Base-by-base conservation (phyloP, 371 early-diverging fungal species). In the Basidiobolus meristosporus region DNA sequence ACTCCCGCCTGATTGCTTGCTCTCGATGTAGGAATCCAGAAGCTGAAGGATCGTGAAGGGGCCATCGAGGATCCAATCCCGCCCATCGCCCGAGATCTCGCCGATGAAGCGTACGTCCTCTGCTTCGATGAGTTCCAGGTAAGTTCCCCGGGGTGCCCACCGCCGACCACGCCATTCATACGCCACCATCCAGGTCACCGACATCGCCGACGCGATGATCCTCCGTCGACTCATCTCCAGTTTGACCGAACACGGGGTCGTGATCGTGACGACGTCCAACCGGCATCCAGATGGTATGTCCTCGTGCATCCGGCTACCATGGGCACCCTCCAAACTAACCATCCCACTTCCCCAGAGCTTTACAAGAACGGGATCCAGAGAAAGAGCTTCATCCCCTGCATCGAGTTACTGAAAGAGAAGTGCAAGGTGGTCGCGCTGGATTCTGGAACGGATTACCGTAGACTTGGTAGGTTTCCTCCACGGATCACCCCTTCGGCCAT, bases 131-230 rank as follows among this genome's bases (percentile, higher is more conserved):
- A 96, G 51, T 80, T 96, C 45, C 97, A 96, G 53, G 67, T 52
- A 40, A 28, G 6, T 23, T 22, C 7, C 9, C 14, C 19, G 16
- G 28, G 6, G 20, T 16, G 14, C 10, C 17, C 32, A 31, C 20
- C 15, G 3, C 14, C 23, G 11, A 35, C 12, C 34, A 37, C 6
- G 7, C 20, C 16, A 30, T 40, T 14, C 18, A 37, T 12, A 33
- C 29, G 2, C 3, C 11, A 3, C 15, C 4, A 23, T 31, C 9
- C 36, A 46, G 46, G 87, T 95, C 3, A 91, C 91, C 0, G 91
- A 95, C 52, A 91, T 95, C 46, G 88, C 86, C 1, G 93, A 93
- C 51, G 97, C 97, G 39, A 92, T 92, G 93, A 71, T 96, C 34
- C 48, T 92, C 31, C 67, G 90, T 11, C 73, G 81, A 10, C 58